Base-by-base conservation (phyloP, 345 rosid species). In the Atalantia buxifolia region DNA sequence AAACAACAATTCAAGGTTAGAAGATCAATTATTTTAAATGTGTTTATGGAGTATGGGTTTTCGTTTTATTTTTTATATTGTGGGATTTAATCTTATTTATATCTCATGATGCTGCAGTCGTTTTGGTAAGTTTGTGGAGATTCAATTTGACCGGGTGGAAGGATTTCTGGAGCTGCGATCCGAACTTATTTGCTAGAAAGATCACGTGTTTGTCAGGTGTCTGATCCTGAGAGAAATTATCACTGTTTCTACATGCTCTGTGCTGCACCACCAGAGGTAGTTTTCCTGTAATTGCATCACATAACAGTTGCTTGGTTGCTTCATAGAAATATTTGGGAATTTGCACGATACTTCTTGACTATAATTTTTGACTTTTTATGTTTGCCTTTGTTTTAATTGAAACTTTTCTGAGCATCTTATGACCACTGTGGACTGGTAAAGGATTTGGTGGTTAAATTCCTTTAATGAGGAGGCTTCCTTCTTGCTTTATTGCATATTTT, bases 241-340 rank as follows among this genome's bases (percentile, higher is more conserved):
- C 99, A 96, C 78, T 96, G 99, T 84, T 96, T 96, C 89, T 96
- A 96, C 86, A 96, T 96, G 99, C 95, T 96, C 74, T 96, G 99
- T 84, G 90, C 99, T 79, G 99, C 98, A 71, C 99, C 99, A 40
- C 86, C 84, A 48, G 97, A 92, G 93, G 99, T 96, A 83, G 83
- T 85, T 81, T 45, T 79, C 57, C 48, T 75, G 77, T 45, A 67
- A 66, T 66, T 69, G 71, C 38, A 35, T 81, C 31, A 40, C 50
- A 55, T 53, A 42, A 40, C 8, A 24, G 57, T 30, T 78, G 56
- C 35, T 69, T 56, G 31, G 22, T 38, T 69, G 48, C 12, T 30
- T 4, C 61, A 19, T 9, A 30, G 61, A 74, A 71, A 67, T 63
- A 36, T 65, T 60, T 60, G 71, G 63, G 55, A 55, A 76, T 21